A percentile compares a stretch with the other conserved stretches of the same genome.
Evolutionary conservation across 345 rosid species (phyloP).

Genomic region (Viola odorata): DNA sequence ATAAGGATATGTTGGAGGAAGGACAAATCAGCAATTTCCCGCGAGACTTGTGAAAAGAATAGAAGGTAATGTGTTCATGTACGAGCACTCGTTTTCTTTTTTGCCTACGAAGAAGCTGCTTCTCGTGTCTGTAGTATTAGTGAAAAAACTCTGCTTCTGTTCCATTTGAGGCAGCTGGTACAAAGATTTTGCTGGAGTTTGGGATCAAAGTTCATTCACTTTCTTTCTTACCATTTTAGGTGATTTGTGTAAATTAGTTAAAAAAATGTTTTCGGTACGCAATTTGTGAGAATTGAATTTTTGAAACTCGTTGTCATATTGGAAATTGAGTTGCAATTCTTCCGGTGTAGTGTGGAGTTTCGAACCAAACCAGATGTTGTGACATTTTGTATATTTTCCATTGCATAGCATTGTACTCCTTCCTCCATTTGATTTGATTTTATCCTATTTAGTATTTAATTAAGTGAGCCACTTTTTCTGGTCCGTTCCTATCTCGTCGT

Average conservation of each 20-base stretch:
- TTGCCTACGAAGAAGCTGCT: constrained; percentile 17
- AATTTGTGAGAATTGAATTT: constrained; percentile 35
- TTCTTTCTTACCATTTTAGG: constrained; percentile 5
- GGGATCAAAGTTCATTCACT: constrained; percentile 21
- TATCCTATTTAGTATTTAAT: no score
- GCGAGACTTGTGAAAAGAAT: constrained; percentile 52
- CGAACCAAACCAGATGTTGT: no score
- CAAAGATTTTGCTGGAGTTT: constrained; percentile 12
- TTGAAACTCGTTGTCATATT: background rate
- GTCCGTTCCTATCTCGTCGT: no score
- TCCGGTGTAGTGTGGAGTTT: no score
- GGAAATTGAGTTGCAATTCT: no score
- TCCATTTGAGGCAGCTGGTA: constrained; percentile 16
- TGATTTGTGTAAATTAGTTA: constrained; percentile 49
- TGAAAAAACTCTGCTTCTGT: constrained; percentile 19
- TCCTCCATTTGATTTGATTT: no score
- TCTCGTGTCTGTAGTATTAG: constrained; percentile 29
- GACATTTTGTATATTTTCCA: no score
- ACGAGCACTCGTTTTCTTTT: constrained; percentile 11
- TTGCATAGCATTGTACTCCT: no score
- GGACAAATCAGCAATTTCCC: constrained; percentile 93
- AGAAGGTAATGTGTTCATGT: constrained; percentile 6
- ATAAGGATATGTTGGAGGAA: constrained; percentile 79
- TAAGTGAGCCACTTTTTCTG: no score
- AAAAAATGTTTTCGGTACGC: constrained; percentile 26